phyloP scores from a whole-genome alignment of 805 yeast species.

The Wickerhamiella sorbophila region DNA sequence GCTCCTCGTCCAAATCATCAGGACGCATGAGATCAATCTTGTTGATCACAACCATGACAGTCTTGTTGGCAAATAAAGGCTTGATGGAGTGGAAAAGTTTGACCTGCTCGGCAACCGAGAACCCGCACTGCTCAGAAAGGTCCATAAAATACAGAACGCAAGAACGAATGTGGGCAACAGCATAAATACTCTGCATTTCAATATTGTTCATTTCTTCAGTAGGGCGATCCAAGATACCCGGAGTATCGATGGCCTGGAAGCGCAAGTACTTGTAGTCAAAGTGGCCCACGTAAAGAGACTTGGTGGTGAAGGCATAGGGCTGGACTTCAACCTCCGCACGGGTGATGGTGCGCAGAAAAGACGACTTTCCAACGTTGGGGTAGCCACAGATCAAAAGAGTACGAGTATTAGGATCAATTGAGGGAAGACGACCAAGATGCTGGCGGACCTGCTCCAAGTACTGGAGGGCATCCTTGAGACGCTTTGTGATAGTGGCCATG shows the following conservation, averaged over 20 bases:
- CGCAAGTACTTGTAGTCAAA: conserved; percentile 95
- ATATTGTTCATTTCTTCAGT: conserved; percentile 99
- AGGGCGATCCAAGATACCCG: conserved; percentile 97
- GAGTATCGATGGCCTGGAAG: conserved; percentile 98
- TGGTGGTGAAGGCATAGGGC: conserved; percentile 98
- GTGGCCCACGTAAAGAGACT: conserved; percentile 94
- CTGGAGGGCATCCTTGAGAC: conserved; percentile 81
- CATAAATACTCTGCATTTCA: conserved; percentile 98
- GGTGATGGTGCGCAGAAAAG: conserved; percentile 83
- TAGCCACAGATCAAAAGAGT: conserved; percentile 95
- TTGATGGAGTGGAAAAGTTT: conserved; percentile 92
- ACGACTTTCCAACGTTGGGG: conserved; percentile 98
- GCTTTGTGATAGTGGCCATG: conserved; percentile 96
- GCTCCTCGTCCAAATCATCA: conserved; percentile 68
- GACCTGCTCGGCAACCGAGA: conserved; percentile 93
- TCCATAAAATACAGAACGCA: conserved; percentile 97
- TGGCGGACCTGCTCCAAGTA: conserved; percentile 98
- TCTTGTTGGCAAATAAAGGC: conserved; percentile 92
- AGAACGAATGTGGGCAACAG: conserved; percentile 95
- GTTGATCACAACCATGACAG: conserved; percentile 90
- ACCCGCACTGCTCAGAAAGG: conserved; percentile 97
- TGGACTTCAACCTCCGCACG: conserved; percentile 98
- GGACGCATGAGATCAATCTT: conserved; percentile 81
- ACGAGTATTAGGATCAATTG: conserved; percentile 97
- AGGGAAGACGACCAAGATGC: conserved; percentile 95